Evolutionary conservation across 257 asterid species (phyloP).

Genomic region (Solanum dulcamara): DNA sequence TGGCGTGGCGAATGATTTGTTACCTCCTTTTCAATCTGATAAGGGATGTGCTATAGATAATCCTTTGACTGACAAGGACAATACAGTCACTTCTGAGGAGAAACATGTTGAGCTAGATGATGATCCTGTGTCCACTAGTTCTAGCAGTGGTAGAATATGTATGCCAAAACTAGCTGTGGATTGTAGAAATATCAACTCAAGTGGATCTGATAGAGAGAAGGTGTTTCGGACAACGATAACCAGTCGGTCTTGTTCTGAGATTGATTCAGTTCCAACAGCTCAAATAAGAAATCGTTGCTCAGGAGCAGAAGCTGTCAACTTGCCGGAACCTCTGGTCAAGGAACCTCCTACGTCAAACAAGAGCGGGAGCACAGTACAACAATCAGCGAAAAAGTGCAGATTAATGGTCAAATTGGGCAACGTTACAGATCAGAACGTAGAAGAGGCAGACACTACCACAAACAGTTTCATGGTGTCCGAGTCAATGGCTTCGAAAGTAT

Average conservation of each 20-base stretch:
- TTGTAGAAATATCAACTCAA: slow-evolving; percentile 13
- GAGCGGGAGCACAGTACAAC: slow-evolving; percentile 18
- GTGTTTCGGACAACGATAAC: slow-evolving; percentile 21
- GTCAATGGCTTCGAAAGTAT: slow-evolving; percentile 77
- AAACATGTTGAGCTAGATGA: slow-evolving; percentile 12
- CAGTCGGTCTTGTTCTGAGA: slow-evolving; percentile 30
- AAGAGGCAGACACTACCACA: slow-evolving; percentile 21
- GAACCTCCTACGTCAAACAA: slow-evolving; percentile 16
- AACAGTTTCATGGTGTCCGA: slow-evolving; percentile 37
- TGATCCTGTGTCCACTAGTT: slow-evolving; percentile 8
- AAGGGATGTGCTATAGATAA: slow-evolving; percentile 20
- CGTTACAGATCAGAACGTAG: slow-evolving; percentile 21
- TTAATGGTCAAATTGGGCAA: slow-evolving; percentile 38
- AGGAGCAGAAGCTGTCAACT: slow-evolving; percentile 21
- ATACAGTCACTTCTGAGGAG: slow-evolving; percentile 17
- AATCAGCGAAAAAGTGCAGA: slow-evolving; percentile 46
- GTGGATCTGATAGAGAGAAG: slow-evolving; percentile 32
- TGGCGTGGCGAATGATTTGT: slow-evolving; percentile 51
- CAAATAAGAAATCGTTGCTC: slow-evolving; percentile 9
- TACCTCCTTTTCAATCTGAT: slow-evolving; percentile 77
- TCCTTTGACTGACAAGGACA: slow-evolving; percentile 3
- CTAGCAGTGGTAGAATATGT: slow-evolving; percentile 5
- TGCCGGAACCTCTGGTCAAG: neutral
- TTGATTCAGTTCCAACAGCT: slow-evolving; percentile 23
- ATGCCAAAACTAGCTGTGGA: slow-evolving; percentile 10